phyloP scores from a whole-genome alignment of 768 basidiomycete genomes.

The Trametes punicea region DNA sequence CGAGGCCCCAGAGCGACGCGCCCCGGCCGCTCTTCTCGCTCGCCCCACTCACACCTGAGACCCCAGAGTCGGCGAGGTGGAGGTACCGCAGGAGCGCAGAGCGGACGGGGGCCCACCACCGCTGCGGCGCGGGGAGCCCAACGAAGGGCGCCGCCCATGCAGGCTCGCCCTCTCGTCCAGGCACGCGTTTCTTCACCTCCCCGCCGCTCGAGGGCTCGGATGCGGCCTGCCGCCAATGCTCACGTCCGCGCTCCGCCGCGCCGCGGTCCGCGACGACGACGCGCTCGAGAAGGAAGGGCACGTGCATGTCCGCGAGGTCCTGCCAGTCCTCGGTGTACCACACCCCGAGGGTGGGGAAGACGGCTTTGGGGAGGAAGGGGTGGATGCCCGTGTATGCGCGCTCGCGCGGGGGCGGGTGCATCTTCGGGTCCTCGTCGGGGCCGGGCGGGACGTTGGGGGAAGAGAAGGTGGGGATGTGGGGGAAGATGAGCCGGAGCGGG shows the following conservation, averaged over 20 bases:
- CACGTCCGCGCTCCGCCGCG: constrained; percentile 46
- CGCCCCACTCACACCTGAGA: constrained; percentile 47
- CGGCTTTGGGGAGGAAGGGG: constrained; percentile 46
- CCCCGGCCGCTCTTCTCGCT: constrained; percentile 35
- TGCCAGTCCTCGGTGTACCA: constrained; percentile 75
- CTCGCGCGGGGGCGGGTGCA: constrained; percentile 30
- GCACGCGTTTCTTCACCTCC: constrained; percentile 20
- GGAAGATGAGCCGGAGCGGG: constrained; percentile 74
- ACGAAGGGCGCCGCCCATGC: constrained; percentile 43
- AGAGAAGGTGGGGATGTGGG: constrained; percentile 59
- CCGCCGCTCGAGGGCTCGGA: neutral
- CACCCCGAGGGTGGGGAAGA: constrained; percentile 27
- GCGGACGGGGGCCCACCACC: constrained; percentile 64
- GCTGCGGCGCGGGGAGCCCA: constrained; percentile 39
- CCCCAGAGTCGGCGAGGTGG: constrained; percentile 24
- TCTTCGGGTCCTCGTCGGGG: constrained; percentile 17
- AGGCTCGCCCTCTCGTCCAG: constrained; percentile 33
- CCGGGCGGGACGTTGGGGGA: constrained; percentile 38
- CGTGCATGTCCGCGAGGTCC: constrained; percentile 64
- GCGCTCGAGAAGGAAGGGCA: constrained; percentile 73
- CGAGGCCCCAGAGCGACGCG: constrained; percentile 34
- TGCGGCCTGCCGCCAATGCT: constrained; percentile 13
- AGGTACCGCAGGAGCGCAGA: constrained; percentile 36
- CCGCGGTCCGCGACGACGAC: constrained; percentile 73
- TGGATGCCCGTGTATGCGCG: constrained; percentile 59